phyloP scores from a whole-genome alignment of 2,329 filamentous ascomycete genomes.

The Aureobasidium mangrovei region DNA sequence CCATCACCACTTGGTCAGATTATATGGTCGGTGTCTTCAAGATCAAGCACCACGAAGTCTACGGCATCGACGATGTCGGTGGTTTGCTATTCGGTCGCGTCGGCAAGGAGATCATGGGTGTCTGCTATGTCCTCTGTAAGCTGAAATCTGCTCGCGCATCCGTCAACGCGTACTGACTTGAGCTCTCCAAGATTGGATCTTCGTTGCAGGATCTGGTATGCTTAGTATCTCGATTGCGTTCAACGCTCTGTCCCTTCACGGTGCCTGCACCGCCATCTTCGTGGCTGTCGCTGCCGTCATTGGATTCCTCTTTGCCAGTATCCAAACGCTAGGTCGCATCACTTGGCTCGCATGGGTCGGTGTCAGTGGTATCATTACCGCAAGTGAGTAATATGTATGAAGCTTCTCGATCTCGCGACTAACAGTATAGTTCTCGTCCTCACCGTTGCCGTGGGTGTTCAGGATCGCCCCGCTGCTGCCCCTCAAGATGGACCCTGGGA shows the following conservation, averaged over 20 bases:
- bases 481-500: constrained; percentile 20
- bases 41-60: constrained; percentile 45
- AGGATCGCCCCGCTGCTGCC: constrained; percentile 27
- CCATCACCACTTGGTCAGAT: constrained; percentile 42
- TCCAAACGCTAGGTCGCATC: constrained; percentile 29
- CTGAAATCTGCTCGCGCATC: neutral
- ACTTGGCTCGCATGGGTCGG: constrained; percentile 31
- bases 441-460: constrained; percentile 27
- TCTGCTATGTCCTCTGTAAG: constrained; percentile 29
- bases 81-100: constrained; percentile 45
- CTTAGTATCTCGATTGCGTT: constrained; percentile 22
- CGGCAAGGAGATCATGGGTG: constrained; percentile 42
- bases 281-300: constrained; percentile 35
- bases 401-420: constrained; percentile 36
- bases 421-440: constrained; percentile 23
- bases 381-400: constrained; percentile 41
- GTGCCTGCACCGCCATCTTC: constrained; percentile 33
- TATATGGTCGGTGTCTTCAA: constrained; percentile 47
- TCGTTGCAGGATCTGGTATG: constrained; percentile 31
- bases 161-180: constrained; percentile 11
- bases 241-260: constrained; percentile 23
- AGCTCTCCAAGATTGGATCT: constrained; percentile 20
- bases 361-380: constrained; percentile 20
- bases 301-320: constrained; percentile 28
- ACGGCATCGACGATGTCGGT: constrained; percentile 50